phyloP scores from a whole-genome alignment of 202 grass and related monocot species.

The Carex arenaria region DNA sequence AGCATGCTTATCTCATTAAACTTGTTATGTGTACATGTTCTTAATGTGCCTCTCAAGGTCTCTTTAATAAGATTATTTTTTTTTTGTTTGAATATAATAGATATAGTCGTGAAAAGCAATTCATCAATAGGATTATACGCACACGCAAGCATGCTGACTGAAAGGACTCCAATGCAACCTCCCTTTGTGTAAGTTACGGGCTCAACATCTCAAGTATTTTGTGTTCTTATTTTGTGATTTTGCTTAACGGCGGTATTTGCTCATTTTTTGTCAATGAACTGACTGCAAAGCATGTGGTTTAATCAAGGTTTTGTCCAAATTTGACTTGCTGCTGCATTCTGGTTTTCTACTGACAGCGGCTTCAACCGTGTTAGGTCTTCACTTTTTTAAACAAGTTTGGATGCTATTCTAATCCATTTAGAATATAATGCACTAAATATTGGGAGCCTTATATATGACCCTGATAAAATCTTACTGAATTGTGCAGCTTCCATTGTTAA shows the following conservation, averaged over 20 bases:
- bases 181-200: neutral
- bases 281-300: neutral
- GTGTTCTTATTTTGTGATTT: neutral
- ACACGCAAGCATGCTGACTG: constrained; percentile 34
- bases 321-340: neutral
- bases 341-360: neutral
- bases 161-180: constrained; percentile 4
- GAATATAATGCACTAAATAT: neutral
- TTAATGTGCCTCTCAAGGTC: neutral
- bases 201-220: neutral
- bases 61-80: neutral
- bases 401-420: neutral
- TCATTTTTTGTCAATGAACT: neutral
- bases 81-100: constrained; percentile 34
- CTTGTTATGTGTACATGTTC: neutral
- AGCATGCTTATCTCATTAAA: neutral
- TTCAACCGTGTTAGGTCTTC: neutral
- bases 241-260: neutral
- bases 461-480: neutral
- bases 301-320: neutral
- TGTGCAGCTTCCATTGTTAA: neutral
- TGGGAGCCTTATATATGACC: neutral
- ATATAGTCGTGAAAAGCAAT: constrained; percentile 73
- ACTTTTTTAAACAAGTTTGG: neutral
- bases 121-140: constrained; percentile 57